Percentiles rank a stretch among this genome's conserved stretches.
phyloP scores from a whole-genome alignment of 106 monocot genomes.

The Allium fistulosum region DNA sequence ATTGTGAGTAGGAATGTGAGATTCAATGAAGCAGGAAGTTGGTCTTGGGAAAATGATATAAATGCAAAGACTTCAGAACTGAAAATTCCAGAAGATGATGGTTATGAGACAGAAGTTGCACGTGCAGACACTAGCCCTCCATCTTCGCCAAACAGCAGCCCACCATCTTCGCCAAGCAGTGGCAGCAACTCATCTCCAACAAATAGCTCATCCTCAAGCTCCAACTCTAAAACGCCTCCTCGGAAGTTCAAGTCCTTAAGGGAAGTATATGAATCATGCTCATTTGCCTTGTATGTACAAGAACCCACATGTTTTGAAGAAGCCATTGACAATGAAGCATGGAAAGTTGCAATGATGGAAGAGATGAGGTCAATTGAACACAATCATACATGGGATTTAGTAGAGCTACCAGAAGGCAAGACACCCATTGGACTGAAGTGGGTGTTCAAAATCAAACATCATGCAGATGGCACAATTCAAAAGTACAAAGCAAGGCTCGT shows the following conservation, averaged over 20 bases:
- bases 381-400: not conserved
- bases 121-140: not conserved
- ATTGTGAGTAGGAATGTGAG: not conserved
- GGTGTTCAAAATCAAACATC: constrained; percentile 1
- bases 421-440: constrained; percentile 1
- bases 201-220: too few relatives aligned
- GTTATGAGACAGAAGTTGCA: not conserved
- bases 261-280: not conserved
- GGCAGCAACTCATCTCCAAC: not conserved
- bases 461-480: not conserved
- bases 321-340: not conserved
- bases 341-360: not conserved
- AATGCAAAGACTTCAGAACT: not conserved
- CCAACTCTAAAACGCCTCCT: not conserved
- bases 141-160: not conserved
- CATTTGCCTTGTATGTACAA: not conserved
- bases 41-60: not conserved
- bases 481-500: constrained; percentile 4
- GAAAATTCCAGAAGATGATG: not conserved
- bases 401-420: constrained; percentile 3
- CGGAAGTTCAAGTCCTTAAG: not conserved
- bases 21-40: constrained; percentile 1
- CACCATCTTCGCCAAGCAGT: not conserved
- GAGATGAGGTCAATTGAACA: not conserved
- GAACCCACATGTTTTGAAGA: not conserved